phyloP scores from a whole-genome alignment of 2,329 filamentous ascomycete species.

The Fusarium heterosporum region DNA sequence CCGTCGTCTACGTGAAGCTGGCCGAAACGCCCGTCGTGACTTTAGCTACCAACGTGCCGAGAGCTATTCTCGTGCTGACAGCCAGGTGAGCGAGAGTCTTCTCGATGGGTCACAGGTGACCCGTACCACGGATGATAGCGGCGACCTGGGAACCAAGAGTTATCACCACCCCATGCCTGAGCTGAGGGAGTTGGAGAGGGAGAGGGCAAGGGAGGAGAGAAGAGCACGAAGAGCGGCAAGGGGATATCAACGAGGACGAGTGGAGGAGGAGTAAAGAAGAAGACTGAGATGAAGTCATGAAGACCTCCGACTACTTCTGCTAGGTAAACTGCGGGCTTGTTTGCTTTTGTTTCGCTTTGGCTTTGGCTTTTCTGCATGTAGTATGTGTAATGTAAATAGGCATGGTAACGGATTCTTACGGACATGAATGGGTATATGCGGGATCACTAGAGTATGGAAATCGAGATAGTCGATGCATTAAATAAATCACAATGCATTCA shows the following conservation, averaged over 20 bases:
- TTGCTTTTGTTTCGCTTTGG: neutral
- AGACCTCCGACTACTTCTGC: neutral
- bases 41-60: constrained; percentile 64
- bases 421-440: constrained; percentile 26
- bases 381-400: constrained; percentile 38
- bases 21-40: constrained; percentile 60
- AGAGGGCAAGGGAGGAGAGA: constrained; percentile 52
- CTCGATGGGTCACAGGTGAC: constrained; percentile 48
- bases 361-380: constrained; percentile 17
- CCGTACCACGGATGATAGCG: constrained; percentile 56
- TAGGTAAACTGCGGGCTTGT: constrained; percentile 13
- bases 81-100: constrained; percentile 49
- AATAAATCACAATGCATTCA: constrained; percentile 13
- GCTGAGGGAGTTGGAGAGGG: constrained; percentile 53
- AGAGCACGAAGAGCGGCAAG: constrained; percentile 48
- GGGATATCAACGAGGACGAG: constrained; percentile 52
- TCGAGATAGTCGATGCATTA: constrained; percentile 17
- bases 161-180: constrained; percentile 68
- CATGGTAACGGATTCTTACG: constrained; percentile 30
- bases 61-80: constrained; percentile 40
- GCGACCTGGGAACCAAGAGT: constrained; percentile 68
- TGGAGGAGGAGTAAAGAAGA: constrained; percentile 45
- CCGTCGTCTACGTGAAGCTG: constrained; percentile 65
- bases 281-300: constrained; percentile 2
- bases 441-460: constrained; percentile 27